Conservation (phyloP, 2,329 filamentous ascomycete species). For the Blastomyces parvus region DNA sequence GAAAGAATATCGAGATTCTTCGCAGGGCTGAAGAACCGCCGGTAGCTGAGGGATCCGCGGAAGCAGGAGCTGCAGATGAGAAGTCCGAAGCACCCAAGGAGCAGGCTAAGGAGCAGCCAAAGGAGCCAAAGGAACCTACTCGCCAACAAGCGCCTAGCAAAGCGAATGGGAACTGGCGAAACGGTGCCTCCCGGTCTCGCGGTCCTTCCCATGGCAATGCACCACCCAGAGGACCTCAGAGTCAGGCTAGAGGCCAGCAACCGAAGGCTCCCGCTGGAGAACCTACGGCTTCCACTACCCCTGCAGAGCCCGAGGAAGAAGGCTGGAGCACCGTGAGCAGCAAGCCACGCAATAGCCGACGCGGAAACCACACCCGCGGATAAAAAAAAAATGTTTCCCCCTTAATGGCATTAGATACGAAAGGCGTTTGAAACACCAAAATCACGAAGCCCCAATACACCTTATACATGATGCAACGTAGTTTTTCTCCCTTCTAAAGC, state of each 20-base stretch:
- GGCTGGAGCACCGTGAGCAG: constrained; percentile 42
- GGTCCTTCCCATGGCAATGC: constrained; percentile 10
- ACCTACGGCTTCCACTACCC: constrained; percentile 23
- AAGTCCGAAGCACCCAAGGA: constrained; percentile 17
- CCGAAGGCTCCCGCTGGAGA: constrained; percentile 10
- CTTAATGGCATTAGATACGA: background rate
- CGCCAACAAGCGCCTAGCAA: constrained; percentile 23
- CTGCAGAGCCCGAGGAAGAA: constrained; percentile 32
- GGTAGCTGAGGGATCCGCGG: constrained; percentile 39
- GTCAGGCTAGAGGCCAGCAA: constrained; percentile 10
- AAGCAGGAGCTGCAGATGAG: constrained; percentile 18
- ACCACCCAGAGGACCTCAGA: constrained; percentile 6
- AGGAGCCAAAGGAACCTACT: constrained; percentile 12
- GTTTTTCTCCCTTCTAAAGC: background rate
- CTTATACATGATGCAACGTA: background rate
- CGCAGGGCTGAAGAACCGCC: constrained; percentile 40
- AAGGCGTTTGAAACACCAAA: constrained; percentile 2
- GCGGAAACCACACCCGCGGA: constrained; percentile 23
- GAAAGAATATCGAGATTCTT: constrained; percentile 47
- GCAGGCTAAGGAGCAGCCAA: constrained; percentile 35
- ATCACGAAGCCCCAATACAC: constrained; percentile 3
- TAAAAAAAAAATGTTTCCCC: background rate
- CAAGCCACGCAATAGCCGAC: constrained; percentile 37
- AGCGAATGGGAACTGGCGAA: constrained; percentile 37
- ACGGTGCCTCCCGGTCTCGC: constrained; percentile 12